Base-by-base conservation (phyloP, 108 stramenopile genomes). In the Chaetoceros muelleri region DNA sequence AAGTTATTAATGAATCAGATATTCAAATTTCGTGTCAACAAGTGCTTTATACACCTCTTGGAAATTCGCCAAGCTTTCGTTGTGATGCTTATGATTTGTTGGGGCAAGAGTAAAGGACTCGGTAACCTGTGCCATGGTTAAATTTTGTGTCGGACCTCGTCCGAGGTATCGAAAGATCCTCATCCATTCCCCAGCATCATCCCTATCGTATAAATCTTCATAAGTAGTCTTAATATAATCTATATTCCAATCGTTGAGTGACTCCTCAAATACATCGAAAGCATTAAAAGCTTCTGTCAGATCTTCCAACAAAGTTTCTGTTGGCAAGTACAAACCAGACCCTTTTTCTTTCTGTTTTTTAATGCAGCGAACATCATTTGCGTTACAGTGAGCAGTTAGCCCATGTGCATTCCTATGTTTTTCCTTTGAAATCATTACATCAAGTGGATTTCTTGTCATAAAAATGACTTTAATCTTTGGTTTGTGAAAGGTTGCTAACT, bases 111-210 rank as follows among this genome's bases (percentile, higher is more conserved):
- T 13, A 40, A 40, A 40, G 34, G 8, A 10, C 5, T 40, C 13
- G 34, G 13, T 13, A 40, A 40, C 34, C 5, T 40, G 5, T 13
- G 34, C 13, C 34, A 40, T 40, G 34, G 49, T 51, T 16, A 51
- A 16, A 51, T 51, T 51, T 16, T 51, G 8, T 16, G 49, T 25
- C 5, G 49, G 49, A 51, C 49, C 49, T 25, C 49, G 49, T 25
- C 49, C 49, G 8, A 51, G 16, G 25, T 10, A 51, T 51, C 16
- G 5, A 26, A 51, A 51, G 5, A 51, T 51, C 25, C 49, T 24
- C 49, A 51, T 51, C 49, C 49, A 51, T 26, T 51, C 49, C 10
- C 16, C 49, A 24, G 49, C 49, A 51, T 51, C 49, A 26, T 51
- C 25, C 10, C 24, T 25, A 10, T 16, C 24, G 16, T 51, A 51